Conservation (phyloP, 257 asterid genomes). For the Handroanthus guayacan region DNA sequence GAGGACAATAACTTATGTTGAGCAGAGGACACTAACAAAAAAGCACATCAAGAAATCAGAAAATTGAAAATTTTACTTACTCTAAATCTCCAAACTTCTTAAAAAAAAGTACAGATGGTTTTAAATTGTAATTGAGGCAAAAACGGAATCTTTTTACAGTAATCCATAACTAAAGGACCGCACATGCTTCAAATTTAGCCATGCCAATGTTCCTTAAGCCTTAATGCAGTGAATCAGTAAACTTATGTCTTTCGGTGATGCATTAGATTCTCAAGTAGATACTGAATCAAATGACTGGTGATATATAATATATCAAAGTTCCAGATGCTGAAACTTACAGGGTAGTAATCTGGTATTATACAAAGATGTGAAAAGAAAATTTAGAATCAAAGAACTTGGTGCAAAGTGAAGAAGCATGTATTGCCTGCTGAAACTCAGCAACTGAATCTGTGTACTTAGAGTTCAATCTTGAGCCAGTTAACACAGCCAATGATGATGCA, state of each 20-base stretch:
- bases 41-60: conserved; percentile 38
- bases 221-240: conserved; percentile 29
- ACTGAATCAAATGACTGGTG: conserved; percentile 26
- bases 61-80: conserved; percentile 11
- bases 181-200: not conserved
- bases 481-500: conserved; percentile 65
- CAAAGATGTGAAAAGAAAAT: not conserved
- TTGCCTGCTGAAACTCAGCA: conserved; percentile 75
- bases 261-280: conserved; percentile 12
- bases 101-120: not conserved
- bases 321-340: conserved; percentile 27
- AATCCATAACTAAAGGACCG: conserved; percentile 27
- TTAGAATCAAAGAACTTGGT: conserved; percentile 19
- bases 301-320: conserved; percentile 25
- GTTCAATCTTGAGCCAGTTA: conserved; percentile 55
- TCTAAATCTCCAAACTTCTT: conserved; percentile 20
- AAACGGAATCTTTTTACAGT: conserved; percentile 6
- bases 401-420: conserved; percentile 34
- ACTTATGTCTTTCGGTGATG: not conserved
- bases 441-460: conserved; percentile 42
- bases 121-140: conserved; percentile 16
- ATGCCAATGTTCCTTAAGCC: conserved; percentile 11
- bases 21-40: conserved; percentile 75
- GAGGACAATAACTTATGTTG: conserved; percentile 78
- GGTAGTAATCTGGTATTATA: not conserved